phyloP scores from a whole-genome alignment of 1,139 yeast species.

The Lodderomyces jiufengensis region DNA sequence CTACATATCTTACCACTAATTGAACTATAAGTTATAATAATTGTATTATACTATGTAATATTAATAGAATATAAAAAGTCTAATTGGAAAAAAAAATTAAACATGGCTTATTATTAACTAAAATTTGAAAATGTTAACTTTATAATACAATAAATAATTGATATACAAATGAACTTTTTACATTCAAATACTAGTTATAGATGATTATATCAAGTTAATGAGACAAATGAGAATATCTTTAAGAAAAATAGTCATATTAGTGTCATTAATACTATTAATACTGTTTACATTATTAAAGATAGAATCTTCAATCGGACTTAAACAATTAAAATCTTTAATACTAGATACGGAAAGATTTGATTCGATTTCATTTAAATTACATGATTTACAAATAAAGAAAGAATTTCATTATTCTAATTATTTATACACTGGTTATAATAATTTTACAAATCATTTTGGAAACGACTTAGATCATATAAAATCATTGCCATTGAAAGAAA shows the following conservation, averaged over 20 bases:
- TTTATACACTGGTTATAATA: constrained; percentile 22
- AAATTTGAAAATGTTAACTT: no score
- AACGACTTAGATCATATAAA: constrained; percentile 14
- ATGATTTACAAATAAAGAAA: constrained; percentile 16
- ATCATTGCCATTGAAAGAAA: constrained; percentile 19
- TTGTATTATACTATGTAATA: no score
- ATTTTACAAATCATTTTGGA: constrained; percentile 17
- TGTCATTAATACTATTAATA: constrained; percentile 2
- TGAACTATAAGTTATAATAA: no score
- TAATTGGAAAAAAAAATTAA: no score
- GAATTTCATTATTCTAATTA: constrained; percentile 32
- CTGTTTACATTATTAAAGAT: constrained; percentile 4
- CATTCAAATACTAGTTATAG: no score
- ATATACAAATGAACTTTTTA: no score
- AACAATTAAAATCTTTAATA: constrained; percentile 1
- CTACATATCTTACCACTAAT: no score
- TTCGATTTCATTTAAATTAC: constrained; percentile 13
- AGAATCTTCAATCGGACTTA: constrained; percentile 3
- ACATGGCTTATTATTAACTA: no score
- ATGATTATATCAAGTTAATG: no score
- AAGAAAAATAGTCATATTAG: constrained; percentile 9
- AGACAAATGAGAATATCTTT: constrained; percentile 17
- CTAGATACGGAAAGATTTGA: constrained; percentile 8
- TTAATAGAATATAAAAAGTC: no score
- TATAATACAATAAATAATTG: no score